A percentile compares a stretch with the other conserved stretches of the same genome.
Evolutionary conservation across 345 rosid genomes (phyloP).

Genomic region (Hypericum perforatum): DNA sequence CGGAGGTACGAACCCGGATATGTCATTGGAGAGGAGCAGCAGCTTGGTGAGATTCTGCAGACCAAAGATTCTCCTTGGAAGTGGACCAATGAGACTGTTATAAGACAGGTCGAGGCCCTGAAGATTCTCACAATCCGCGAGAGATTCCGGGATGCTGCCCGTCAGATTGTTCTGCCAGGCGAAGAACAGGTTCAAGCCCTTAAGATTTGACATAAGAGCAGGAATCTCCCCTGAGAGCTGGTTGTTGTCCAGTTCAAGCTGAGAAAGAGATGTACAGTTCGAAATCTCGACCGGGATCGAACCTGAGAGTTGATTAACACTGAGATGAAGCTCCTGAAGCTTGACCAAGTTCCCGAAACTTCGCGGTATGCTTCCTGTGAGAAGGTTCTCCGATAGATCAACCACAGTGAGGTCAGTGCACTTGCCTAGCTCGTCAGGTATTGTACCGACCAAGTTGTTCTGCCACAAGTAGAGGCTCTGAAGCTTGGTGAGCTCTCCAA

Average conservation of each 20-base stretch:
- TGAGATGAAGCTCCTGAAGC: conserved; percentile 62
- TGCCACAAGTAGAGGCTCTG: conserved; percentile 61
- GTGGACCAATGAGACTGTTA: conserved; percentile 58
- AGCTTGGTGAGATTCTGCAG: conserved; percentile 67
- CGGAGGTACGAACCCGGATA: conserved; percentile 51
- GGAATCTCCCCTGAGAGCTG: conserved; percentile 69
- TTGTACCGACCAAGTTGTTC: conserved; percentile 53
- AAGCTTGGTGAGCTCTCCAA: conserved; percentile 49
- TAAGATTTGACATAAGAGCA: conserved; percentile 41
- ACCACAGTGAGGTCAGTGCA: conserved; percentile 47
- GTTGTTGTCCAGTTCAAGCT: conserved; percentile 78
- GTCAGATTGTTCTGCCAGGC: conserved; percentile 80
- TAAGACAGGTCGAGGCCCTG: conserved; percentile 79
- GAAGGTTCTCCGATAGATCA: conserved; percentile 60
- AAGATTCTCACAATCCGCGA: conserved; percentile 52
- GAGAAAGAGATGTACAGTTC: conserved; percentile 46
- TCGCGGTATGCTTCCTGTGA: conserved; percentile 65
- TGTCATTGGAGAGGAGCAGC: conserved; percentile 61
- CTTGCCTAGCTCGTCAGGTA: conserved; percentile 65
- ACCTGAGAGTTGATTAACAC: conserved; percentile 70
- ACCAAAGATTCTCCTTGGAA: conserved; percentile 55
- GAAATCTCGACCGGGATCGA: conserved; percentile 50
- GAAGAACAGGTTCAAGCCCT: conserved; percentile 55
- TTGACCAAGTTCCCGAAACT: conserved; percentile 45
- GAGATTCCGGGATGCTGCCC: conserved; percentile 54